phyloP scores from a whole-genome alignment of 2,329 filamentous ascomycete species.

The Aspergillus carbonarius region DNA sequence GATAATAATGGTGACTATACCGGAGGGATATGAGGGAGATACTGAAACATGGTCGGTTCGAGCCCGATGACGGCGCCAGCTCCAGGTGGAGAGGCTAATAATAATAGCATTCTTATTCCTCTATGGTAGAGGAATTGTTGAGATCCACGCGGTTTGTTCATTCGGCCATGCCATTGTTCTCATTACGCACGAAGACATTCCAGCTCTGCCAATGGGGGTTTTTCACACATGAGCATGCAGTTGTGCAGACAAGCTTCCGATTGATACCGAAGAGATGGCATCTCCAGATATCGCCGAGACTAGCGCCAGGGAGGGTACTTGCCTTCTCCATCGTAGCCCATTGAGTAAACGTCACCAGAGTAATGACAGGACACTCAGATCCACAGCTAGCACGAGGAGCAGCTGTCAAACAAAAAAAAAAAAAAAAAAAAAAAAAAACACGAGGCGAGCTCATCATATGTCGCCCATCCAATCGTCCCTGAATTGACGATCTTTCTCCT shows the following conservation, averaged over 20 bases:
- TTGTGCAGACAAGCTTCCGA: background rate
- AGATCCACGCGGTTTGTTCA: background rate
- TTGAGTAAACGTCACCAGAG: background rate
- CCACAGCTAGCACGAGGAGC: background rate
- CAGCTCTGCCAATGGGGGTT: background rate
- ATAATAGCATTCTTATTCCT: background rate
- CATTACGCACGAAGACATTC: background rate
- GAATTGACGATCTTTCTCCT: background rate
- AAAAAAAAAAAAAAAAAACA: too few relatives aligned
- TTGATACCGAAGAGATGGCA: background rate
- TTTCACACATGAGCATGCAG: background rate
- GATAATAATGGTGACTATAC: background rate
- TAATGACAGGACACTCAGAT: constrained; percentile 3
- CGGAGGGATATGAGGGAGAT: background rate
- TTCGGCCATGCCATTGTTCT: background rate
- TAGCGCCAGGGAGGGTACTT: background rate
- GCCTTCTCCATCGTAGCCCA: background rate
- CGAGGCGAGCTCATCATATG: background rate
- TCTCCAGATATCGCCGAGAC: constrained; percentile 1
- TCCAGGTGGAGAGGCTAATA: background rate
- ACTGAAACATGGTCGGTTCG: background rate
- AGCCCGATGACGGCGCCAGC: background rate
- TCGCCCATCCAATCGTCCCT: background rate
- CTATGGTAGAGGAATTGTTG: background rate
- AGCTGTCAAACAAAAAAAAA: too few relatives aligned